phyloP scores from a whole-genome alignment of 352 stramenopile genomes.

The Phytophthora pluvialis region DNA sequence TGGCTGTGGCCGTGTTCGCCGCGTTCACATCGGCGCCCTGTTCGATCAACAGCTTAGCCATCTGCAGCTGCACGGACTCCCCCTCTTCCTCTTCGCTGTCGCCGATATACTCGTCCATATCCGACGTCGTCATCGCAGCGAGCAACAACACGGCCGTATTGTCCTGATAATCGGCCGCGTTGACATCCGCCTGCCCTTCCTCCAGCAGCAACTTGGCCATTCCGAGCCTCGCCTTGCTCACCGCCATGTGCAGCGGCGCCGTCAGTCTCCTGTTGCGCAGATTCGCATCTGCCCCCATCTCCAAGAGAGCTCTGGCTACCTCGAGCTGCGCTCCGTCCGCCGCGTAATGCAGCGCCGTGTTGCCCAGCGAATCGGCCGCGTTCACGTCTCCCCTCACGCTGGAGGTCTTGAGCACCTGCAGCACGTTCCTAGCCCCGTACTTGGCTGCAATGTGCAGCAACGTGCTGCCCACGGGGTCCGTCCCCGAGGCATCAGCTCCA shows the following conservation, averaged over 20 bases:
- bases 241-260: slow-evolving; percentile 33
- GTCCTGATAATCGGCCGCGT: slow-evolving; percentile 34
- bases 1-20: slow-evolving; percentile 23
- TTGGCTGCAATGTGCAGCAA: slow-evolving; percentile 47
- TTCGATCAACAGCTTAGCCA: slow-evolving; percentile 36
- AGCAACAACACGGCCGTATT: slow-evolving; percentile 38
- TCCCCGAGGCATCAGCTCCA: slow-evolving; percentile 21
- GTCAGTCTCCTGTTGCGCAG: slow-evolving; percentile 24
- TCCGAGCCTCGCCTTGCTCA: slow-evolving; percentile 31
- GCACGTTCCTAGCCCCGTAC: slow-evolving; percentile 23
- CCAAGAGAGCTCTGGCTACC: slow-evolving; percentile 21
- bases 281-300: slow-evolving; percentile 34
- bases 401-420: slow-evolving; percentile 25
- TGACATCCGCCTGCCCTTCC: slow-evolving; percentile 32
- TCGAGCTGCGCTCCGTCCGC: slow-evolving; percentile 27
- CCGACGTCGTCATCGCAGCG: slow-evolving; percentile 30
- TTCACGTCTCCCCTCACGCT: slow-evolving; percentile 35
- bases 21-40: slow-evolving; percentile 38
- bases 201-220: slow-evolving; percentile 37
- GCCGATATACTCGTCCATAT: slow-evolving; percentile 36
- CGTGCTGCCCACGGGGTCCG: slow-evolving; percentile 36
- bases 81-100: slow-evolving; percentile 30
- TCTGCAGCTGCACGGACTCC: slow-evolving; percentile 28
- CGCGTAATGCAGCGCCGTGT: slow-evolving; percentile 45
- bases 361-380: slow-evolving; percentile 31